phyloP scores from a whole-genome alignment of 2,329 filamentous ascomycete species.

The Epichloe gansuensis region DNA sequence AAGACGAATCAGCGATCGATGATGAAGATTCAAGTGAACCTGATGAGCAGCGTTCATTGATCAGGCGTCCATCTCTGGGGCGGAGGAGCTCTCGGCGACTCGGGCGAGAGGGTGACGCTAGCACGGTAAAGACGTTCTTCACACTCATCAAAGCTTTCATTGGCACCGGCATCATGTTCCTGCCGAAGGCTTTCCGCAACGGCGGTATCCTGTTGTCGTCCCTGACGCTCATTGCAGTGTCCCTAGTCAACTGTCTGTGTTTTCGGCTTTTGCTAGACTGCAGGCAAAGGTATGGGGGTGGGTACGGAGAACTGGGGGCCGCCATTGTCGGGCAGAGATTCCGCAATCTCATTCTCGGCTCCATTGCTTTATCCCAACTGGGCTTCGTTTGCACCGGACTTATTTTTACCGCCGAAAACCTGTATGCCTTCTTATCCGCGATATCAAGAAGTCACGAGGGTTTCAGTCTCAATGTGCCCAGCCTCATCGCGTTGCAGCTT shows the following conservation, averaged over 20 bases:
- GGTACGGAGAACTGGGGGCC: constrained; percentile 62
- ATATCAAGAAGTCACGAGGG: constrained; percentile 37
- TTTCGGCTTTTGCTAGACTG: constrained; percentile 62
- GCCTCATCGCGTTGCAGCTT: constrained; percentile 54
- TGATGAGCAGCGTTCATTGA: constrained; percentile 45
- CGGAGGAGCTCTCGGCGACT: constrained; percentile 36
- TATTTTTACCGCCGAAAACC: constrained; percentile 66
- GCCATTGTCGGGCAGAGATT: constrained; percentile 51
- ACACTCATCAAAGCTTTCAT: constrained; percentile 68
- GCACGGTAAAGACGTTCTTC: constrained; percentile 62
- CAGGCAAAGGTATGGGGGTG: constrained; percentile 48
- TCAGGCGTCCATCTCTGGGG: constrained; percentile 25
- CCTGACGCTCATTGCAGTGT: constrained; percentile 51
- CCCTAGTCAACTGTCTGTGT: constrained; percentile 53
- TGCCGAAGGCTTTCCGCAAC: constrained; percentile 68
- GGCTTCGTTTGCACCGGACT: constrained; percentile 68
- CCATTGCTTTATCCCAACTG: constrained; percentile 61
- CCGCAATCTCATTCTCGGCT: constrained; percentile 52
- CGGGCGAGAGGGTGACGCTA: constrained; percentile 44
- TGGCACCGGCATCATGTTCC: constrained; percentile 70
- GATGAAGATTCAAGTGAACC: constrained; percentile 27
- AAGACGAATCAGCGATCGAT: constrained; percentile 44
- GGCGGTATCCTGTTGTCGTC: constrained; percentile 66
- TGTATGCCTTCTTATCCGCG: constrained; percentile 53
- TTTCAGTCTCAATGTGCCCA: constrained; percentile 35